Percentiles rank a stretch among this genome's conserved stretches.
Evolutionary conservation across 164 flowering plant species (phyloP).

Genomic region (Nymphaea thermarum): DNA sequence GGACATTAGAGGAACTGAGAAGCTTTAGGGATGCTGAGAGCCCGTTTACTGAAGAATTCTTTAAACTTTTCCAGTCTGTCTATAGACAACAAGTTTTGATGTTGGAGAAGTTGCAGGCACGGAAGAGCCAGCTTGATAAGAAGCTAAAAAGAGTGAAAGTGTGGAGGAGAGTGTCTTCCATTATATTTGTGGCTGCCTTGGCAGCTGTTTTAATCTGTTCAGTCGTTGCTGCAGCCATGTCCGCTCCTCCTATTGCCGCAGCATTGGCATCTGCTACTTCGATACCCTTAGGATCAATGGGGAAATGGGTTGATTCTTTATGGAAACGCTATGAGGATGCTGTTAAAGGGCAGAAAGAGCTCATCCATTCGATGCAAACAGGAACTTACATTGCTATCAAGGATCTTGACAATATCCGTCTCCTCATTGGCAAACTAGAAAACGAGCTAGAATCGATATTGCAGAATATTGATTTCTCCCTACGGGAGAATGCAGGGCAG

Average conservation of each 20-base stretch:
- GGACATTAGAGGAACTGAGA: slow-evolving; percentile 42
- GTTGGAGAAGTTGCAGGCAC: slow-evolving; percentile 41
- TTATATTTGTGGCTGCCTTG: slow-evolving; percentile 54
- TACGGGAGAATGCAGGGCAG: slow-evolving; percentile 18
- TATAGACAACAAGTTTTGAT: slow-evolving; percentile 39
- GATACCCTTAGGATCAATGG: slow-evolving; percentile 69
- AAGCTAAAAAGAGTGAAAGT: slow-evolving; percentile 37
- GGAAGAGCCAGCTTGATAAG: slow-evolving; percentile 62
- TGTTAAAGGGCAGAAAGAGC: slow-evolving; percentile 44
- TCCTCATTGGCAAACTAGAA: slow-evolving; percentile 46
- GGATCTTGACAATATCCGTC: slow-evolving; percentile 63
- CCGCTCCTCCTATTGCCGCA: slow-evolving; percentile 72
- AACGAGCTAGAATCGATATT: slow-evolving; percentile 40
- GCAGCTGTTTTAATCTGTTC: slow-evolving; percentile 66
- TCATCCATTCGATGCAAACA: slow-evolving; percentile 44
- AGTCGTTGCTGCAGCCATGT: slow-evolving; percentile 75
- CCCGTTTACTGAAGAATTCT: slow-evolving; percentile 67
- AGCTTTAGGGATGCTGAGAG: slow-evolving; percentile 53
- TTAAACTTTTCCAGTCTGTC: slow-evolving; percentile 35
- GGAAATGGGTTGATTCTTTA: slow-evolving; percentile 67
- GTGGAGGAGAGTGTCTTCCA: slow-evolving; percentile 62
- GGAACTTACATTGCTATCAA: slow-evolving; percentile 44
- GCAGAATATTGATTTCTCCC: slow-evolving; percentile 43
- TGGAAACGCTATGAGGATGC: slow-evolving; percentile 59
- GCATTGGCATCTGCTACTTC: slow-evolving; percentile 72